Base-by-base conservation (phyloP, 345 rosid genomes). In the Draba incana region DNA sequence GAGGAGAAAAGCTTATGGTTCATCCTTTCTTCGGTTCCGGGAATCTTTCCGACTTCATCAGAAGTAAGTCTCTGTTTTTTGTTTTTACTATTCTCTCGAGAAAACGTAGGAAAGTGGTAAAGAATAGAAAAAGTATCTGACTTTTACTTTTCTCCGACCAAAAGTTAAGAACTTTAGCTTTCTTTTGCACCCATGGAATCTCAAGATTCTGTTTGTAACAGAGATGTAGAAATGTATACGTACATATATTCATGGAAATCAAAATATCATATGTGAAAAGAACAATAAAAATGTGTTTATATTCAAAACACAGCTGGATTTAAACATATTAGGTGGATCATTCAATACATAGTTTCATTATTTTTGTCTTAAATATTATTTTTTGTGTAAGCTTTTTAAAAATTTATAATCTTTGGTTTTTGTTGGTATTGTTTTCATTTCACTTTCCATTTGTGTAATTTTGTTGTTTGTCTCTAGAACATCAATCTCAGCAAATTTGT, bases 1-100 rank as follows among this genome's bases (percentile, higher is more conserved):
- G 92, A 77, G 96, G 92, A 53, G 98, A 93, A 70, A 93, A 93
- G 90, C 98, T 93, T 58, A 88, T 93, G 46, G 80, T 93, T 72
- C 78, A 87, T 83, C 97, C 94, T 6, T 90, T 84, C 60, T 84
- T 80, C 61, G 48, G 63, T 64, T 84, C 75, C 59, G 96, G 86
- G 57, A 88, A 87, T 75, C 84, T 93, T 57, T 78, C 86, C 28
- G 83, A 85, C 45, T 90, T 85, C 81, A 82, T 90, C 43, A 78
- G 78, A 80, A 92, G 98, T 90, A 66, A 70, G 80, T 62, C 41
- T 69, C 59, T 61, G 1, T 44, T 33, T 66, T 49, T 54, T n/a
- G n/a, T n/a, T 58, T 35, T 27, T 62, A 33, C 47, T 47, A 64
- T 57, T 72, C 57, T 49, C 43, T 72, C 20, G 25, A 61, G 69